These are phyloP conservation scores for Drosera spatulata DNA, from an alignment of 179 eudicot species.

Conservation along the genomic window DNA sequence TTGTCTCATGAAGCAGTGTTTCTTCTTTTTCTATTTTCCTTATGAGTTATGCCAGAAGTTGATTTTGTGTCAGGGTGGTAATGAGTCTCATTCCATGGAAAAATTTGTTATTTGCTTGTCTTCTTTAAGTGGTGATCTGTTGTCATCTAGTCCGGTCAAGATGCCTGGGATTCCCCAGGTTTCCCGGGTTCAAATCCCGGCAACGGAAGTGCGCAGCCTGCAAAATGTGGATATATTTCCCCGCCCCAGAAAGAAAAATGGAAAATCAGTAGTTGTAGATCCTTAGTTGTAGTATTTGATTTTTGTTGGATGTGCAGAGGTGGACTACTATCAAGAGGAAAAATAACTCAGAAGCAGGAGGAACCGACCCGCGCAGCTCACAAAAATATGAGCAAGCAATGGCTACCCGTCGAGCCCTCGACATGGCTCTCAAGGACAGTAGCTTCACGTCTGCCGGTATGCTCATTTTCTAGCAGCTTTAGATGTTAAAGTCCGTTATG, in stretches of 20 bases:
- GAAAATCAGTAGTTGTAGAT: too few relatives aligned
- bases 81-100: too few relatives aligned
- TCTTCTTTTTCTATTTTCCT: background rate
- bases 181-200: constrained; percentile 48
- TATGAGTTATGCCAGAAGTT: background rate
- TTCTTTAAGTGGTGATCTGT: constrained; percentile 16
- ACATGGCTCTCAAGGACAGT: constrained; percentile 46
- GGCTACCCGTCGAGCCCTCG: constrained; percentile 57
- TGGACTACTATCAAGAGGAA: constrained; percentile 58
- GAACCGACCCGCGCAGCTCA: constrained; percentile 18
- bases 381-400: constrained; percentile 43
- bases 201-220: constrained; percentile 19
- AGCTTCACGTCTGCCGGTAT: constrained; percentile 19
- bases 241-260: too few relatives aligned
- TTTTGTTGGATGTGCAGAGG: constrained; percentile 43
- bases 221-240: too few relatives aligned
- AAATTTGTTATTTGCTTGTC: too few relatives aligned
- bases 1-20: background rate
- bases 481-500: background rate
- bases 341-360: constrained; percentile 12
- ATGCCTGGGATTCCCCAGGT: constrained; percentile 42
- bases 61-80: too few relatives aligned
- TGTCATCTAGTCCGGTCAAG: constrained; percentile 46
- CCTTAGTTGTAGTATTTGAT: background rate
- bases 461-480: constrained; percentile 1